Percentiles rank a stretch among this genome's conserved stretches.
Conservation (phyloP, 2,329 filamentous ascomycete genomes). For the Phoma sp. region DNA sequence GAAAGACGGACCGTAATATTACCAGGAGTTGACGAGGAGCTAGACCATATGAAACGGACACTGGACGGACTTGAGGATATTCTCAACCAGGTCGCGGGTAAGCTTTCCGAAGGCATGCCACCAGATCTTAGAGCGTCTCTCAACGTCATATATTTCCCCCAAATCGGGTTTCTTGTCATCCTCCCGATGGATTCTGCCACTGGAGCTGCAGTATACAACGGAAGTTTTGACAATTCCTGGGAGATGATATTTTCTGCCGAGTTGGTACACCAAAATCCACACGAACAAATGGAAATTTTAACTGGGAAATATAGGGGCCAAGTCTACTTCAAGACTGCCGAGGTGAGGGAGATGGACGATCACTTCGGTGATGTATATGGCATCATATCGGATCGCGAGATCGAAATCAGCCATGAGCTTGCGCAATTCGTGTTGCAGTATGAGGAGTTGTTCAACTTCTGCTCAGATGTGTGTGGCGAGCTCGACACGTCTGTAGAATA, state of each 20-base stretch:
- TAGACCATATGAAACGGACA: conserved; percentile 79
- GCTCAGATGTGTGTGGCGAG: conserved; percentile 85
- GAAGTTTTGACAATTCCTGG: conserved; percentile 70
- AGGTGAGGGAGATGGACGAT: conserved; percentile 81
- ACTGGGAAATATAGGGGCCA: conserved; percentile 51
- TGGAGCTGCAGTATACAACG: conserved; percentile 69
- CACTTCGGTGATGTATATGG: conserved; percentile 86
- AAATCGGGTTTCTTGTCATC: conserved; percentile 87
- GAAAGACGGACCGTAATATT: conserved; percentile 77
- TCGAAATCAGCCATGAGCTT: conserved; percentile 83
- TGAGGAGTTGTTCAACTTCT: conserved; percentile 68
- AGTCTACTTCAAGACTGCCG: conserved; percentile 85
- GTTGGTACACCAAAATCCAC: conserved; percentile 15
- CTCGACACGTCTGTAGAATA: conserved; percentile 67
- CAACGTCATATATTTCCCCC: conserved; percentile 89
- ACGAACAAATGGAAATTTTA: neutral
- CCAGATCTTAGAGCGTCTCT: conserved; percentile 60
- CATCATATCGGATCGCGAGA: conserved; percentile 87
- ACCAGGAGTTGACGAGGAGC: conserved; percentile 71
- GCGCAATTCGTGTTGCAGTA: conserved; percentile 74
- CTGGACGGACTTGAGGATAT: conserved; percentile 81
- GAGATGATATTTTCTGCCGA: conserved; percentile 78
- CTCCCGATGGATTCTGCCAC: conserved; percentile 69
- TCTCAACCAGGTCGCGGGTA: conserved; percentile 70
- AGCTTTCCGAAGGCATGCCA: conserved; percentile 70